Evolutionary conservation across 2,329 filamentous ascomycete genomes (phyloP), one percentile per base, ranked within the genome.

Genomic region (Pyricularia grisea): DNA sequence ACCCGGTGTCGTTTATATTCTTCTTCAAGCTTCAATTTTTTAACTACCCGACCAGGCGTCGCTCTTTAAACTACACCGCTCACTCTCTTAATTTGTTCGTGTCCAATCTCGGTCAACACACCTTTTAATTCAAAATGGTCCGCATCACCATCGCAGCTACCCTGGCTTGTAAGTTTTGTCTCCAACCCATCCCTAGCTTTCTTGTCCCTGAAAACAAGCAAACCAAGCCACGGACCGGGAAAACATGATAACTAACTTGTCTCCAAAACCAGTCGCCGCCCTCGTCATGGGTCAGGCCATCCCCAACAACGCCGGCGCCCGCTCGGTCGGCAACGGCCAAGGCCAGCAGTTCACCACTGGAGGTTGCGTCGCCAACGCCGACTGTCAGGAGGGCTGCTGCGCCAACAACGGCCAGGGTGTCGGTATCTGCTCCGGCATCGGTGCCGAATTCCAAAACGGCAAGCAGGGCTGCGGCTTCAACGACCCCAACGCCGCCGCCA

Each of bases 391-490:
- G 42, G 69, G 58, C 68, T 70, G 69, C 69, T 70, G 69, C 68
- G 69, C 69, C 36, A 65, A 70, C 55, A 70, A 64, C 69, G 72
- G 72, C 20, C 69, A 73, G 65, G 67, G 67, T 36, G 25, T 27
- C 50, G 75, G 75, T 55, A 74, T 76, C 70, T 76, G 75, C 73
- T 75, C 74, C 31, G 75, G 72, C 66, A 71, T 71, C 66, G 75
- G 72, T 28, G 75, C 74, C 12, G 70, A 72, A 68, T 74, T 75
- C 71, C 74, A 76, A 72, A 74, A 74, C 69, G 75, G 75, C 65
- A 76, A 76, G 75, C 70, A 70, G 23, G 75, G 75, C 25, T 76
- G 75, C 69, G 70, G 72, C 68, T 76, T 76, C 69, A 73, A 71
- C 36, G 75, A 76, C 69, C 75, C 74, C 61, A 74, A 76, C 67